Evolutionary conservation across 2,329 filamentous ascomycete genomes (phyloP), one percentile per base, ranked within the genome.

Genomic region (Stagonosporopsis chrysanthemi): DNA sequence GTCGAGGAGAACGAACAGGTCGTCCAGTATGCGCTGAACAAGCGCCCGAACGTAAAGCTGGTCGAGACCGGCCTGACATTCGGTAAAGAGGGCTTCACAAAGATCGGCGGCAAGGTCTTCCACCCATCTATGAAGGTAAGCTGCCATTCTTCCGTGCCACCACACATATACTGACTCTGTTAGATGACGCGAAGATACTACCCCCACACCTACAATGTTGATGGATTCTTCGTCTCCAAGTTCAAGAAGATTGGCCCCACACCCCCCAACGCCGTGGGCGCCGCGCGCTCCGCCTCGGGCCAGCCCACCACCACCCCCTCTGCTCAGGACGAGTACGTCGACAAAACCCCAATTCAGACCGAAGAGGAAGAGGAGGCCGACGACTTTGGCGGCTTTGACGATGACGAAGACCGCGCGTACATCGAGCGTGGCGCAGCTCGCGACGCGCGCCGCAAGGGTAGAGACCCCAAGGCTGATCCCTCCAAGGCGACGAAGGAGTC

Each of bases 171-270:
- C 42, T 53, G 22, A 52, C 41, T 12, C 6, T 22, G 7, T 6
- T 17, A 67, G 66, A 71, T 71, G 66, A 73, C 71, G 4, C 57
- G 71, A 29, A 64, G 73, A 56, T 76, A 75, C 62, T 76, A 76
- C 54, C 71, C 72, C 1, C 73, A 75, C 62, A 69, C 72, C 7
- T 75, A 73, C 70, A 75, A 75, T 51, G 92, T 99, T 31, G 95
- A 98, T 76, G 95, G 95, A 63, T 99, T 99, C 87, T 99, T 92
- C 75, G 95, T 99, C 60, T 91, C 92, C 71, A 99, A 99, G 79
- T 90, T 99, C 80, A 93, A 96, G 79, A 99, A 99, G 84, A 86
- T 86, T 15, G 94, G 87, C 0, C 90, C 91, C 3, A 91, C 90
- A 38, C 88, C 90, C 1, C 79, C 83, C 54, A 86, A 84, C 51